phyloP scores from a whole-genome alignment of 2,329 filamentous ascomycete species.

The Sporothrix globosa region DNA sequence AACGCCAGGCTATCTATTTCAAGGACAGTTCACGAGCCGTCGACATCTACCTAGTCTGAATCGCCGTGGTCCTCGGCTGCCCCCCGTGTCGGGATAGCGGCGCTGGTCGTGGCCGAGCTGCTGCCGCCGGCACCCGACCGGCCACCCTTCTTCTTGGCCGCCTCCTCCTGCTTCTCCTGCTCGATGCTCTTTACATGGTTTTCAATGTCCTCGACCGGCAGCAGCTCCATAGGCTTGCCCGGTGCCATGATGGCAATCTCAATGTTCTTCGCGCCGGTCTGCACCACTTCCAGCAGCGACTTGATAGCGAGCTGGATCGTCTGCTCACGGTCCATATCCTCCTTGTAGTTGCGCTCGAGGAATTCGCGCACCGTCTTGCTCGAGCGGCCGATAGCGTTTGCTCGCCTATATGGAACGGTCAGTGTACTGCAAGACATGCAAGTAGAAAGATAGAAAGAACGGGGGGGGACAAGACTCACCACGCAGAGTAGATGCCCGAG shows the following conservation, averaged over 20 bases:
- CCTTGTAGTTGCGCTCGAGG: slow-evolving; percentile 97
- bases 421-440: no score
- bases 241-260: slow-evolving; percentile 98
- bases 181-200: slow-evolving; percentile 98
- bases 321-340: slow-evolving; percentile 92
- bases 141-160: slow-evolving; percentile 92
- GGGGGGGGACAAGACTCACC: slow-evolving; percentile 62
- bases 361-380: slow-evolving; percentile 99
- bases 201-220: slow-evolving; percentile 95
- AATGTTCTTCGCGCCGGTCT: slow-evolving; percentile 99
- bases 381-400: slow-evolving; percentile 95
- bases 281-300: slow-evolving; percentile 94
- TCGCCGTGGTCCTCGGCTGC: slow-evolving; percentile 43
- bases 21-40: neutral
- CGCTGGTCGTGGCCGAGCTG: slow-evolving; percentile 38
- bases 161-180: slow-evolving; percentile 98
- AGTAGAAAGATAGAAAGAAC: neutral
- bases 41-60: slow-evolving; percentile 34
- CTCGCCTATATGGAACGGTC: slow-evolving; percentile 70
- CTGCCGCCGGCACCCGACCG: slow-evolving; percentile 69
- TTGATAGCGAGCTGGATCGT: slow-evolving; percentile 98
- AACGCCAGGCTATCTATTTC: neutral
- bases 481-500: slow-evolving; percentile 98
- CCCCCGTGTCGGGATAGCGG: slow-evolving; percentile 71
- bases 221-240: slow-evolving; percentile 86